phyloP scores from a whole-genome alignment of 202 grass and related monocot species.

The Schoenoplectus triqueter region DNA sequence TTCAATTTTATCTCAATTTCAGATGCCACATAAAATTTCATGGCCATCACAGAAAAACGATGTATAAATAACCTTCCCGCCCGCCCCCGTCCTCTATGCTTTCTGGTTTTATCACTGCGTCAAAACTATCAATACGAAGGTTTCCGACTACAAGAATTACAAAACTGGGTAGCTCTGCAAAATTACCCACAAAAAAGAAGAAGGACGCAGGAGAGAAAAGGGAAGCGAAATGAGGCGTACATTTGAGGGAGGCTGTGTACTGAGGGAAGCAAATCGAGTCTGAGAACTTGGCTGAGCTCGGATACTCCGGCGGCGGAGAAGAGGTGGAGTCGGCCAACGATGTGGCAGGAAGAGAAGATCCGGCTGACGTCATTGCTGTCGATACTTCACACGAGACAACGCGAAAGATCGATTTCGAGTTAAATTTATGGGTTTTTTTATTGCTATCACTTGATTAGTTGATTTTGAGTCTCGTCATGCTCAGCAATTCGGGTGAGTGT shows the following conservation, averaged over 20 bases:
- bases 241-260: constrained; percentile 92
- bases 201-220: not conserved
- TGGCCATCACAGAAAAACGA: not conserved
- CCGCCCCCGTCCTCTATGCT: no score
- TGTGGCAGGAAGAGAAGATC: constrained; percentile 42
- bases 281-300: constrained; percentile 60
- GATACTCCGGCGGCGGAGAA: constrained; percentile 49
- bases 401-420: not conserved
- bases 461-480: no score
- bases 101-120: not conserved
- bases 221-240: constrained; percentile 29
- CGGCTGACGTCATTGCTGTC: constrained; percentile 51
- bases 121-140: not conserved
- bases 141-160: not conserved
- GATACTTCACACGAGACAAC: not conserved
- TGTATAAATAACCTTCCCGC: not conserved
- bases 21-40: no score
- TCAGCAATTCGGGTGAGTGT: no score
- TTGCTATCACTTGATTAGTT: not conserved
- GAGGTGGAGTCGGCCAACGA: constrained; percentile 41
- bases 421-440: not conserved
- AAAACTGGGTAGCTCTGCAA: not conserved
- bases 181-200: constrained; percentile 3
- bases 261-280: constrained; percentile 80
- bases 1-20: no score